These are phyloP conservation scores for Stagonosporopsis vannaccii DNA, from an alignment of 2,329 filamentous ascomycete species.

Conservation along the genomic window DNA sequence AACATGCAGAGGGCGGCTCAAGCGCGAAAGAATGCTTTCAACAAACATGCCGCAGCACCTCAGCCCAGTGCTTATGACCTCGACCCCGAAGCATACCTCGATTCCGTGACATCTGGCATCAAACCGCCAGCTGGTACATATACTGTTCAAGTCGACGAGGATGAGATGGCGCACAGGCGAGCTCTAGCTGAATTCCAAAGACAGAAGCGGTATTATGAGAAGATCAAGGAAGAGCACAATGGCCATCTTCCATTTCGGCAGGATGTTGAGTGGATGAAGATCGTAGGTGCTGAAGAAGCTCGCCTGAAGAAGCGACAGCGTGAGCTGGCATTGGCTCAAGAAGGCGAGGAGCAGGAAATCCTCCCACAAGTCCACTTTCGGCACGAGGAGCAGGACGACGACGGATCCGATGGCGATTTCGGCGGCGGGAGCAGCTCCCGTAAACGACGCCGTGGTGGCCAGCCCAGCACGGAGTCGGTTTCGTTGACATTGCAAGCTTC, in stretches of 20 bases:
- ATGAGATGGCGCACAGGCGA: constrained; percentile 18
- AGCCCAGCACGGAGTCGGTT: constrained; percentile 24
- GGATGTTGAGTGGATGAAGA: constrained; percentile 41
- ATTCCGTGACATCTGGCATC: constrained; percentile 17
- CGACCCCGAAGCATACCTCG: constrained; percentile 24
- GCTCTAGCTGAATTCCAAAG: constrained; percentile 26
- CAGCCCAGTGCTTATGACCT: background rate
- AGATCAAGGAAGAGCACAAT: constrained; percentile 20
- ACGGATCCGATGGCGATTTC: constrained; percentile 11
- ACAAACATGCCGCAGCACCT: background rate
- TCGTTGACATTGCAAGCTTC: constrained; percentile 33
- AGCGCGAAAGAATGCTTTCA: constrained; percentile 10
- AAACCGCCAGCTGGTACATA: constrained; percentile 3
- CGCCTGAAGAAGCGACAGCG: constrained; percentile 26
- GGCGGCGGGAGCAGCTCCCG: constrained; percentile 13
- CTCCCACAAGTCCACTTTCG: constrained; percentile 17
- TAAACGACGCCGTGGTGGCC: constrained; percentile 24
- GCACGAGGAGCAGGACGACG: constrained; percentile 13
- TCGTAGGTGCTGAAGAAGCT: constrained; percentile 30
- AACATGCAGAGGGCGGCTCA: constrained; percentile 17
- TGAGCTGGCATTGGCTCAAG: constrained; percentile 19
- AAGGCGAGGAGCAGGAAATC: constrained; percentile 18
- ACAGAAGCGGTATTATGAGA: constrained; percentile 32
- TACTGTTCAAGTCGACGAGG: constrained; percentile 3
- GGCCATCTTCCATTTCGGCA: constrained; percentile 32